phyloP scores from a whole-genome alignment of 169 alveolate species.

The Cryptosporidium bovis region DNA sequence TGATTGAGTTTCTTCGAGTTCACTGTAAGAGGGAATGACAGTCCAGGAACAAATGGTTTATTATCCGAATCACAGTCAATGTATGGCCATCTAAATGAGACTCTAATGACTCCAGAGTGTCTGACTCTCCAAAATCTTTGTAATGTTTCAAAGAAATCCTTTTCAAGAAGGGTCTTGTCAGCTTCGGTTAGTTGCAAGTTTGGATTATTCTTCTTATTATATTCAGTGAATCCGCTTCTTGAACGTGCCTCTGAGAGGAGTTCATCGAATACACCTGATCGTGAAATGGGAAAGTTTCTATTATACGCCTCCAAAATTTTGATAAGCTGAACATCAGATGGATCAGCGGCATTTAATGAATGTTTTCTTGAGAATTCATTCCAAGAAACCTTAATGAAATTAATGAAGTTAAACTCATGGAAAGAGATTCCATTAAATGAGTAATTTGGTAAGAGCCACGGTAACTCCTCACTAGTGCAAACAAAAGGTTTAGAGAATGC shows the following conservation, averaged over 20 bases:
- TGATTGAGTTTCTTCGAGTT: not conserved
- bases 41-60: conserved; percentile 32
- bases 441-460: conserved; percentile 1
- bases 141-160: not conserved
- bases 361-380: not conserved
- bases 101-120: conserved; percentile 1
- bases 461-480: conserved; percentile 13
- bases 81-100: conserved; percentile 22
- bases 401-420: conserved; percentile 18
- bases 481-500: conserved; percentile 39
- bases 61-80: not conserved
- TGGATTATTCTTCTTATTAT: not conserved
- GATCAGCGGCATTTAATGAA: not conserved
- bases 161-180: not conserved
- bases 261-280: not conserved
- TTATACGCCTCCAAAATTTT: not conserved
- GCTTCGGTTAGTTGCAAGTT: not conserved
- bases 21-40: conserved; percentile 24
- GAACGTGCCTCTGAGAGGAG: not conserved
- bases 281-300: not conserved
- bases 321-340: not conserved
- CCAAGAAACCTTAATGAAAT: conserved; percentile 10
- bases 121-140: conserved; percentile 26
- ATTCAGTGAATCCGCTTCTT: not conserved
- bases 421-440: conserved; percentile 14